Percentiles rank a stretch among this genome's conserved stretches.
phyloP scores from a whole-genome alignment of 2,329 filamentous ascomycete genomes.

The Cladophialophora carrionii region DNA sequence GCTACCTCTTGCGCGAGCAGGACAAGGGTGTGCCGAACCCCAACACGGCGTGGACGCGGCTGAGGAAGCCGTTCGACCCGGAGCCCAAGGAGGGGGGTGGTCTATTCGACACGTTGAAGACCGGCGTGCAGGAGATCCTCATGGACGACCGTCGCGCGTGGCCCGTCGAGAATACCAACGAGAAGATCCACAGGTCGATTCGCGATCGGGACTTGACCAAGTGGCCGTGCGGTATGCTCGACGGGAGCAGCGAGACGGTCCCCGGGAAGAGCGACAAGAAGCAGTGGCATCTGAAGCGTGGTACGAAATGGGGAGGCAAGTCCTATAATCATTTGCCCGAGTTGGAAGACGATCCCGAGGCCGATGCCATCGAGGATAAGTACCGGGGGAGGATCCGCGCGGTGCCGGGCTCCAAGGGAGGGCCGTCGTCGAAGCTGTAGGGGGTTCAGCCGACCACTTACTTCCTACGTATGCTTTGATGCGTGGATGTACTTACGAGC shows the following conservation, averaged over 20 bases:
- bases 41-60: conserved; percentile 17
- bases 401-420: conserved; percentile 21
- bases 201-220: conserved; percentile 18
- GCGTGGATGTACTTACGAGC: too few relatives aligned
- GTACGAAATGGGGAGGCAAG: conserved; percentile 1
- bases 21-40: conserved; percentile 25
- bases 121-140: neutral
- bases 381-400: conserved; percentile 26
- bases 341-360: conserved; percentile 21
- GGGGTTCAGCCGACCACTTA: neutral
- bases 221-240: conserved; percentile 24
- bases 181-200: conserved; percentile 27
- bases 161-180: conserved; percentile 22
- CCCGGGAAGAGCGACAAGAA: neutral
- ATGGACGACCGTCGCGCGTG: conserved; percentile 22
- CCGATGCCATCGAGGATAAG: conserved; percentile 27
- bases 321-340: conserved; percentile 6
- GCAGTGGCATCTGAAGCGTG: neutral
- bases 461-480: too few relatives aligned
- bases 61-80: conserved; percentile 2
- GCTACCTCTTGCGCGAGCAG: conserved; percentile 25
- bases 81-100: conserved; percentile 13
- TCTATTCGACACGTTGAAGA: neutral
- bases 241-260: neutral
- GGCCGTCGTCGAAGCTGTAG: conserved; percentile 39